Evolutionary conservation across 1,139 yeast genomes (phyloP), one percentile per base, ranked within the genome.

Genomic region (Groenewaldozyma auringiensis): DNA sequence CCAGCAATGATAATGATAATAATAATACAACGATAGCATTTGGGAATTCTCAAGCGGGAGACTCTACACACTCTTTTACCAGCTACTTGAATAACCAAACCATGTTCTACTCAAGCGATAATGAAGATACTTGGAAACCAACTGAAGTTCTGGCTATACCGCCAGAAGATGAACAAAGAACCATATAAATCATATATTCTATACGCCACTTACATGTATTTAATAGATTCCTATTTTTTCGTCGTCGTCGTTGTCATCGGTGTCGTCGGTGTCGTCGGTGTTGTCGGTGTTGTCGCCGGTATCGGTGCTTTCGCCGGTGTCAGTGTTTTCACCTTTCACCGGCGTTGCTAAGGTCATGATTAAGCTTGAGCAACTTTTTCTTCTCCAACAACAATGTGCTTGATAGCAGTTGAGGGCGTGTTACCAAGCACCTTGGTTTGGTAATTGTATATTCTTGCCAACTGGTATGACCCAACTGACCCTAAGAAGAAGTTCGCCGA

Each of bases 401-500:
- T 63, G 47, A 78, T 49, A n/a, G 80, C 75, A 59, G 81, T 77
- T 21, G 64, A 50, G 16, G 79, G 64, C 17, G 79, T 60, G 53
- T 75, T 78, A 35, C 83, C 81, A 47, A 63, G 50, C 3, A 62
- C 3, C 57, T 68, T 46, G 61, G 54, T 69, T 88, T 83, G 64
- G 71, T 79, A 86, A 52, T 72, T 69, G 57, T 71, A 72, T 45
- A 92, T 76, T 68, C 98, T 78, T 44, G 70, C 60, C 41, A 92
- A 68, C 71, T 92, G 98, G 64, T 74, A 79, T 29, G 94, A 87
- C 2, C 96, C 96, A 40, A 94, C 95, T 36, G 81, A 71, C 25
- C 95, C 96, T 51, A 92, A 72, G 74, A 92, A 92, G 74, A 88
- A 87, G 69, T 92, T 92, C 50, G 92, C 98, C 29, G 94, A 80